Evolutionary conservation across 805 yeast genomes (phyloP).

Genomic region (Candida peoriensis): DNA sequence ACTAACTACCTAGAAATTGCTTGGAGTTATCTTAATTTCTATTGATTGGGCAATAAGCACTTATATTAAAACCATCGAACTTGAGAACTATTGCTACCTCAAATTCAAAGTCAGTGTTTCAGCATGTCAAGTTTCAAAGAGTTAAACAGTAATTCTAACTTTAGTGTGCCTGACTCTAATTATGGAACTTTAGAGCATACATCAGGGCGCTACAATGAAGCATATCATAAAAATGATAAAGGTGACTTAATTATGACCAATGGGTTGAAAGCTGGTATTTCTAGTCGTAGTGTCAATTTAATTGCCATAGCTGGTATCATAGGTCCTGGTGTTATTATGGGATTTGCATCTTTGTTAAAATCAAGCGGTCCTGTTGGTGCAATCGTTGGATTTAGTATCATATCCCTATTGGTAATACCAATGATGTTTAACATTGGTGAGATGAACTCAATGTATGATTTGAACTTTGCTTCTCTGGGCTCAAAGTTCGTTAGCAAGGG

Average conservation of each 20-base stretch:
- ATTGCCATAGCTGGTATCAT: slow-evolving; percentile 54
- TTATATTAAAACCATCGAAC: no score
- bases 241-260: slow-evolving; percentile 27
- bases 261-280: slow-evolving; percentile 40
- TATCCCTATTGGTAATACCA: slow-evolving; percentile 46
- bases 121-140: no score
- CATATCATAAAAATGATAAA: slow-evolving; percentile 16
- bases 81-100: no score
- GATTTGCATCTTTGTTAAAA: slow-evolving; percentile 45
- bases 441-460: slow-evolving; percentile 47
- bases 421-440: slow-evolving; percentile 57
- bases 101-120: no score
- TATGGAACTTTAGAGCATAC: no score
- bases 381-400: slow-evolving; percentile 44
- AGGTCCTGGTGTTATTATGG: slow-evolving; percentile 55
- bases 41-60: no score
- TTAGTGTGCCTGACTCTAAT: no score
- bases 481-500: slow-evolving; percentile 48
- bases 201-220: no score
- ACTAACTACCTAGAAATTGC: no score
- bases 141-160: no score
- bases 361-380: slow-evolving; percentile 52
- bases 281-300: slow-evolving; percentile 45
- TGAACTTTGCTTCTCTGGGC: slow-evolving; percentile 49
- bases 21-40: no score